phyloP scores from a whole-genome alignment of 371 early-diverging fungal species.

The Catenaria anguillulae region DNA sequence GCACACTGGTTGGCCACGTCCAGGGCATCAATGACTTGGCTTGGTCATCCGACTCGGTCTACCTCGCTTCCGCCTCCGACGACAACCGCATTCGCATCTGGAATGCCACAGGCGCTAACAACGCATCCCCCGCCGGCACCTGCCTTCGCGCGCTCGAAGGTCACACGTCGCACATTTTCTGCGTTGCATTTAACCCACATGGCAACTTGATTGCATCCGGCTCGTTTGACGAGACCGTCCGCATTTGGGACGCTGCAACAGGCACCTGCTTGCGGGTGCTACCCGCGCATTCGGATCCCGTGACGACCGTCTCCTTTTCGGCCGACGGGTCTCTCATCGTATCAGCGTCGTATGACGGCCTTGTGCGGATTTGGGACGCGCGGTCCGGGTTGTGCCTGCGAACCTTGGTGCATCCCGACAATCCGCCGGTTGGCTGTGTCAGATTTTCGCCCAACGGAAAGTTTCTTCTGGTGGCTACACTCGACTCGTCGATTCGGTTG shows the following conservation, averaged over 20 bases:
- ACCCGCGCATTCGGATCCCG: constrained; percentile 93
- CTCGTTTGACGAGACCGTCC: constrained; percentile 92
- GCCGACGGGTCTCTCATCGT: constrained; percentile 93
- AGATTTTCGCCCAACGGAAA: constrained; percentile 95
- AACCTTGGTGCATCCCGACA: constrained; percentile 83
- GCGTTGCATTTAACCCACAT: constrained; percentile 89
- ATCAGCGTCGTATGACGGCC: constrained; percentile 83
- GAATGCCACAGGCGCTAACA: constrained; percentile 31
- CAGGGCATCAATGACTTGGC: constrained; percentile 93
- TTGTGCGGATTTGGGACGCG: constrained; percentile 97
- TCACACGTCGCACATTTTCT: constrained; percentile 91
- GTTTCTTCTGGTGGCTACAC: constrained; percentile 83
- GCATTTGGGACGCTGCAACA: constrained; percentile 89
- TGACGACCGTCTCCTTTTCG: constrained; percentile 87
- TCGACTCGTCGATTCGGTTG: constrained; percentile 81
- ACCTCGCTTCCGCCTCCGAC: constrained; percentile 82
- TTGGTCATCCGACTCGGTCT: constrained; percentile 82
- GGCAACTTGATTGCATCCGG: constrained; percentile 89
- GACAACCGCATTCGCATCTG: constrained; percentile 88
- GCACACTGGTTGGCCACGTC: constrained; percentile 77
- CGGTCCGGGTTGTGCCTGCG: constrained; percentile 89
- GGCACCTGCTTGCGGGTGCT: constrained; percentile 83
- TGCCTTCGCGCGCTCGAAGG: constrained; percentile 69
- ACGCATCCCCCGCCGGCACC: constrained; percentile 30
- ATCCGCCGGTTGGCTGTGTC: constrained; percentile 67